Evolutionary conservation across 2,329 filamentous ascomycete genomes (phyloP).

Genomic region (Diplocarpon mali): DNA sequence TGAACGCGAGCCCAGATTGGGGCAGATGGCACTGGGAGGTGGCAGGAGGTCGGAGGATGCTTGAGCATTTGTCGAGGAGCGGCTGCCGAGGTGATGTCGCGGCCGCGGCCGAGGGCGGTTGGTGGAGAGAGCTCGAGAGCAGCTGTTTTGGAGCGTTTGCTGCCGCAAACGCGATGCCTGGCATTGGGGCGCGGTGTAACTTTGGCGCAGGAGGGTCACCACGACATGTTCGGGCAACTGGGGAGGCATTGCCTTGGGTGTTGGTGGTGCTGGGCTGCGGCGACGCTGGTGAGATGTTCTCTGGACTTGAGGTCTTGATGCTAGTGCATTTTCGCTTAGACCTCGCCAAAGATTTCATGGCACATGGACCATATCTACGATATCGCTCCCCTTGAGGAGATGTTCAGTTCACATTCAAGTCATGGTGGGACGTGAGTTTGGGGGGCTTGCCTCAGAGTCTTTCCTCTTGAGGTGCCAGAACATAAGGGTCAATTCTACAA

Average conservation of each 20-base stretch:
- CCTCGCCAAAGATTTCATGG: neutral
- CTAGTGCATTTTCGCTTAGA: constrained; percentile 12
- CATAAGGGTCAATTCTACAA: constrained; percentile 22
- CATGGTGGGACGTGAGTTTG: neutral
- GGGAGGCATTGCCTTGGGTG: constrained; percentile 19
- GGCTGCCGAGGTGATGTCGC: neutral
- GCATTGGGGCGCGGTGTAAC: constrained; percentile 16
- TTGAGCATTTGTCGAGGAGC: neutral
- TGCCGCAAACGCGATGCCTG: constrained; percentile 4
- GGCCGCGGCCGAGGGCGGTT: neutral
- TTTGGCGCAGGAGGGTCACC: constrained; percentile 21
- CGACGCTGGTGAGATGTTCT: neutral
- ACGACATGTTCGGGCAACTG: constrained; percentile 20
- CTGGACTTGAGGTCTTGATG: neutral
- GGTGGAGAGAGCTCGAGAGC: constrained; percentile 5
- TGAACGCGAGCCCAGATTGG: neutral
- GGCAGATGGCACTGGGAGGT: neutral
- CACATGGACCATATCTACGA: neutral
- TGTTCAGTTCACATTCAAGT: too few species aligned
- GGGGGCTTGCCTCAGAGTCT: constrained; percentile 16
- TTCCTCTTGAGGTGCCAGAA: constrained; percentile 20
- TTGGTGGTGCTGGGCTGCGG: neutral
- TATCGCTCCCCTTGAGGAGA: too few species aligned
- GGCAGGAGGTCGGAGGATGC: neutral
- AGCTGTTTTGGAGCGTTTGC: constrained; percentile 3